A percentile compares a stretch with the other conserved stretches of the same genome.
Conservation (phyloP, 345 rosid species). For the Turnera subulata region DNA sequence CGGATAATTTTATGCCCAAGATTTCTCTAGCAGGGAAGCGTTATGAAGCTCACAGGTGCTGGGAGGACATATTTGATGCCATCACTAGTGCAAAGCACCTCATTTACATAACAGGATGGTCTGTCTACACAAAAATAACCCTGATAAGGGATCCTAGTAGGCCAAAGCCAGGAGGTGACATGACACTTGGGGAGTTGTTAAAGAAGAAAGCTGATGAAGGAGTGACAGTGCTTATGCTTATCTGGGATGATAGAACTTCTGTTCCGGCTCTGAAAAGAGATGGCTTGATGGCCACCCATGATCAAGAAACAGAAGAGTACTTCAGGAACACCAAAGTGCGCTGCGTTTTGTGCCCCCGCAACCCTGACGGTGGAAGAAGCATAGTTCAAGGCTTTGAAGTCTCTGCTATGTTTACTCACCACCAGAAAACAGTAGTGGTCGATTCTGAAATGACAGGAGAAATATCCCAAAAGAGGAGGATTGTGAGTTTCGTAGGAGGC, state of each 20-base stretch:
- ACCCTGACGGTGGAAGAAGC: constrained; percentile 42
- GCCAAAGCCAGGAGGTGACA: constrained; percentile 22
- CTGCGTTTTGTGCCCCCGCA: constrained; percentile 63
- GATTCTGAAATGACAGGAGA: constrained; percentile 38
- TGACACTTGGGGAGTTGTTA: constrained; percentile 53
- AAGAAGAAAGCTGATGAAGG: constrained; percentile 59
- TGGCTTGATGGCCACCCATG: constrained; percentile 79
- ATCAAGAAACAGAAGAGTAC: constrained; percentile 49
- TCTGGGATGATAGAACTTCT: constrained; percentile 85
- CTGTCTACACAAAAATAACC: constrained; percentile 46
- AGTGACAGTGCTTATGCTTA: constrained; percentile 58
- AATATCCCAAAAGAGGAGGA: constrained; percentile 31
- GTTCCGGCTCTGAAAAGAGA: constrained; percentile 35
- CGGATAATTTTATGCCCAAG: constrained; percentile 19
- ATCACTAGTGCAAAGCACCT: constrained; percentile 52
- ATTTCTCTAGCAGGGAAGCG: constrained; percentile 15
- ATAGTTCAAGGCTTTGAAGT: constrained; percentile 40
- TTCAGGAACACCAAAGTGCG: constrained; percentile 53
- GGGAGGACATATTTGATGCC: constrained; percentile 80
- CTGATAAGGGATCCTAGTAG: constrained; percentile 55
- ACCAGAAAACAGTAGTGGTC: constrained; percentile 68
- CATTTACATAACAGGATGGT: constrained; percentile 83
- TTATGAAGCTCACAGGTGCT: constrained; percentile 49
- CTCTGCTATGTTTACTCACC: constrained; percentile 67
- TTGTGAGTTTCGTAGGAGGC: constrained; percentile 83